Percentiles rank a stretch among this genome's conserved stretches.
These are phyloP conservation scores for Gracilaria domingensis DNA, from an alignment of 23 red algal species.

Conservation along the genomic window DNA sequence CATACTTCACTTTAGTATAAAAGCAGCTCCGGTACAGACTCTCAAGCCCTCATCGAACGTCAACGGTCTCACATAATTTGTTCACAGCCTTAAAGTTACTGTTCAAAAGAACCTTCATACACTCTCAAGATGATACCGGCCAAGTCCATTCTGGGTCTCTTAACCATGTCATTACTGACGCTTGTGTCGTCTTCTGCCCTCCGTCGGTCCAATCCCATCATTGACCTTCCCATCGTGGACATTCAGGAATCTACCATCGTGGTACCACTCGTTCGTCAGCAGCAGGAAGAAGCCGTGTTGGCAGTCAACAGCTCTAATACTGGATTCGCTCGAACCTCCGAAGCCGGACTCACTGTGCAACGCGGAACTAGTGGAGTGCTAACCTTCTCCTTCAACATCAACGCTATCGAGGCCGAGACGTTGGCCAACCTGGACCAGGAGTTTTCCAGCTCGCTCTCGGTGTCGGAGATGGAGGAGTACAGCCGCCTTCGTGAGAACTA, in stretches of 20 bases:
- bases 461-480: conserved; percentile 2
- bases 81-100: too few species aligned
- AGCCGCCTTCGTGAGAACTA: background rate
- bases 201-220: too few species aligned
- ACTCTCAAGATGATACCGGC: too few species aligned
- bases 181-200: too few species aligned
- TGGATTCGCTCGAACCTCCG: conserved; percentile 8
- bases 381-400: background rate
- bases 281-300: background rate
- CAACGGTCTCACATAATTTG: too few species aligned
- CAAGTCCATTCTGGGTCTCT: too few species aligned
- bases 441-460: background rate
- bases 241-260: background rate
- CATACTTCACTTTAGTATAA: too few species aligned
- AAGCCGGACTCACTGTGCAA: background rate
- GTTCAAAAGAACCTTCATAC: too few species aligned
- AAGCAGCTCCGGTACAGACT: too few species aligned
- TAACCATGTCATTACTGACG: too few species aligned
- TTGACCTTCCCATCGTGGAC: background rate
- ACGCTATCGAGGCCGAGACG: conserved; percentile 16
- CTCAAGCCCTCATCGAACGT: too few species aligned
- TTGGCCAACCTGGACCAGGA: background rate
- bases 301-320: background rate
- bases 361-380: background rate
- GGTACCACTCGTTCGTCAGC: background rate